These are phyloP conservation scores for Colletotrichum musae DNA, from an alignment of 2,329 filamentous ascomycete genomes.

Conservation along the genomic window DNA sequence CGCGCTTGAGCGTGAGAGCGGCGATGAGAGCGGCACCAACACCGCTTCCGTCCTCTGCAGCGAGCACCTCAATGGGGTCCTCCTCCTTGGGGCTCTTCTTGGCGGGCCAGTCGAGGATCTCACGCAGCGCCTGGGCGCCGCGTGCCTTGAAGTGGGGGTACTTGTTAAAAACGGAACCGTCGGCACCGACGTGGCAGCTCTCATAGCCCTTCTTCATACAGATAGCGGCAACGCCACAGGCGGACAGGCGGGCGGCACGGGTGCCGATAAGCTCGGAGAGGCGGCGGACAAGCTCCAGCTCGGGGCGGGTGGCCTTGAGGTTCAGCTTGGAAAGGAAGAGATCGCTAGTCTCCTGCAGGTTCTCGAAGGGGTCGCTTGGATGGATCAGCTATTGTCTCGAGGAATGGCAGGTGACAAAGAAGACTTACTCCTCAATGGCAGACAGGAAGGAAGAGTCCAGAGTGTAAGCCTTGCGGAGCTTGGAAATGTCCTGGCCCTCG, in stretches of 20 bases:
- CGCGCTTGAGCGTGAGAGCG: slow-evolving; percentile 75
- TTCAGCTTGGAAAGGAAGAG: slow-evolving; percentile 83
- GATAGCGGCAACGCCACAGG: slow-evolving; percentile 96
- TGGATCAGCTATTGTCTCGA: slow-evolving; percentile 36
- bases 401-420: not conserved
- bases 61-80: slow-evolving; percentile 88
- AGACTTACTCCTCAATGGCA: slow-evolving; percentile 84
- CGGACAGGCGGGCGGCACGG: slow-evolving; percentile 90
- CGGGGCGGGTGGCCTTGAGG: slow-evolving; percentile 79
- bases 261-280: slow-evolving; percentile 96
- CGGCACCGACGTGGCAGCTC: slow-evolving; percentile 93
- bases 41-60: slow-evolving; percentile 95
- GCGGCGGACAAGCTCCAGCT: slow-evolving; percentile 90
- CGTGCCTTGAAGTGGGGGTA: slow-evolving; percentile 98
- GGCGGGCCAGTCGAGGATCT: slow-evolving; percentile 94
- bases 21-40: slow-evolving; percentile 98
- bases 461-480: slow-evolving; percentile 88
- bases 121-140: slow-evolving; percentile 88
- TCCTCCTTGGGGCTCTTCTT: slow-evolving; percentile 79
- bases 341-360: slow-evolving; percentile 89
- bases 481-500: slow-evolving; percentile 83
- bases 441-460: slow-evolving; percentile 96
- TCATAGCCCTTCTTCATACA: slow-evolving; percentile 95
- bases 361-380: slow-evolving; percentile 89
- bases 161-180: slow-evolving; percentile 98